Percentiles rank a stretch among this genome's conserved stretches.
Evolutionary conservation across 495 filamentous ascomycete species (phyloP).

Genomic region (Trichoderma asperelloides): DNA sequence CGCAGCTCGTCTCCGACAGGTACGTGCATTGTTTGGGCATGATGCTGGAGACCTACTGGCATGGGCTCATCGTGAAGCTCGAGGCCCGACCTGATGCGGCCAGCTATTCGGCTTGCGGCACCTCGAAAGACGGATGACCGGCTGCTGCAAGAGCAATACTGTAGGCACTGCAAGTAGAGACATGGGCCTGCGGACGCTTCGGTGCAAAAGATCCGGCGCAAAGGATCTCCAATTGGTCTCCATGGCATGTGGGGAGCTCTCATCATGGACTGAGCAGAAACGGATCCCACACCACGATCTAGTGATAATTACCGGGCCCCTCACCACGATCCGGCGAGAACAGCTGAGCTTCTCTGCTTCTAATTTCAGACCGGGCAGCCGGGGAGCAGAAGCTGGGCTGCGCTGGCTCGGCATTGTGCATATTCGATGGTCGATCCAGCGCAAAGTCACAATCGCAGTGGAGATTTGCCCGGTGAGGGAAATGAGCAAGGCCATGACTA

Average conservation of each 20-base stretch:
- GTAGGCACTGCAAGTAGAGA: too few species aligned
- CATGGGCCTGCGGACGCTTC: neutral
- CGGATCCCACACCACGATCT: neutral
- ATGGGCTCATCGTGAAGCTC: too few species aligned
- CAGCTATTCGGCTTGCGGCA: neutral
- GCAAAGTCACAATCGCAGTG: slow-evolving; percentile 3
- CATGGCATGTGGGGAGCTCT: slow-evolving; percentile 6
- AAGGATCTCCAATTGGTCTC: neutral
- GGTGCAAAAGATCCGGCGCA: neutral
- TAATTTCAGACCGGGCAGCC: neutral
- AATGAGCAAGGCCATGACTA: neutral
- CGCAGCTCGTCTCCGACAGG: neutral
- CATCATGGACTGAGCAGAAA: neutral
- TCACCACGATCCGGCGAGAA: neutral
- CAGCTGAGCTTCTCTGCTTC: neutral
- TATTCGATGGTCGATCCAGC: neutral
- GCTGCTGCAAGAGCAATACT: neutral
- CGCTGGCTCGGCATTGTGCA: neutral
- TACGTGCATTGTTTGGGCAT: too few species aligned
- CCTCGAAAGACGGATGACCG: neutral
- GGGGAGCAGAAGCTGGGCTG: neutral
- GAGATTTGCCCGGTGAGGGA: neutral
- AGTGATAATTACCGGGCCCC: neutral
- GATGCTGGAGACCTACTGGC: too few species aligned
- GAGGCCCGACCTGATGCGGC: too few species aligned